Evolutionary conservation across 1,284 basidiomycete species (phyloP).

Genomic region (Cryptococcus amylolentus): DNA sequence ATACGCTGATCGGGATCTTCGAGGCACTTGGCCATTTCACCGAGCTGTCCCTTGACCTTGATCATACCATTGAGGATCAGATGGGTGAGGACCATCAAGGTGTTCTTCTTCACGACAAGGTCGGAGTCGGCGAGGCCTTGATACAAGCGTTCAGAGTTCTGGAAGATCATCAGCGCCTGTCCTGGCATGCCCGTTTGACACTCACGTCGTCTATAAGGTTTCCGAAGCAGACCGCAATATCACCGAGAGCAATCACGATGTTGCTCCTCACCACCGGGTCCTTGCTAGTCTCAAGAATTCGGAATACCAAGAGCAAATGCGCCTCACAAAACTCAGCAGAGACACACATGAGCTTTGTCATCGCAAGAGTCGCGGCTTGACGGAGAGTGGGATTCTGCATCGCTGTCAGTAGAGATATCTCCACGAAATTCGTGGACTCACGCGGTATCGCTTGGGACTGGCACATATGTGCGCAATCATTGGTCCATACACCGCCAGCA

Average conservation of each 20-base stretch:
- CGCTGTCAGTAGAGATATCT: background rate
- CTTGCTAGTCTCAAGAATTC: conserved; percentile 83
- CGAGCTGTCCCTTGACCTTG: conserved; percentile 97
- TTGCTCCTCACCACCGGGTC: conserved; percentile 89
- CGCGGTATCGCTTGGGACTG: conserved; percentile 77
- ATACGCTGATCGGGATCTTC: conserved; percentile 89
- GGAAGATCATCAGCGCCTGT: background rate
- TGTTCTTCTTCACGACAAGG: conserved; percentile 95
- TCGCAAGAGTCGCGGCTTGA: conserved; percentile 79
- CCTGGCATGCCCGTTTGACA: background rate
- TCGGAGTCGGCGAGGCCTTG: conserved; percentile 84
- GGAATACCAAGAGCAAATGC: conserved; percentile 84
- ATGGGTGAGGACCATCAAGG: conserved; percentile 97
- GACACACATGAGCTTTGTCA: conserved; percentile 96
- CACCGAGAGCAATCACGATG: conserved; percentile 94
- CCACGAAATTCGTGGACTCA: conserved; percentile 36
- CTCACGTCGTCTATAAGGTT: conserved; percentile 82
- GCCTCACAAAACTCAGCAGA: conserved; percentile 90
- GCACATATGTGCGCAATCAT: conserved; percentile 87
- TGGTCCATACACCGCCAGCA: conserved; percentile 81
- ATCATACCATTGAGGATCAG: conserved; percentile 98
- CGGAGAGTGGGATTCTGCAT: conserved; percentile 78
- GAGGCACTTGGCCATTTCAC: conserved; percentile 98
- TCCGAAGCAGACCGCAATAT: conserved; percentile 95
- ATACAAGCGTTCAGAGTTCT: conserved; percentile 89